Base-by-base conservation (phyloP, 192 early-diverging fungal genomes). In the Radiomyces spectabilis region DNA sequence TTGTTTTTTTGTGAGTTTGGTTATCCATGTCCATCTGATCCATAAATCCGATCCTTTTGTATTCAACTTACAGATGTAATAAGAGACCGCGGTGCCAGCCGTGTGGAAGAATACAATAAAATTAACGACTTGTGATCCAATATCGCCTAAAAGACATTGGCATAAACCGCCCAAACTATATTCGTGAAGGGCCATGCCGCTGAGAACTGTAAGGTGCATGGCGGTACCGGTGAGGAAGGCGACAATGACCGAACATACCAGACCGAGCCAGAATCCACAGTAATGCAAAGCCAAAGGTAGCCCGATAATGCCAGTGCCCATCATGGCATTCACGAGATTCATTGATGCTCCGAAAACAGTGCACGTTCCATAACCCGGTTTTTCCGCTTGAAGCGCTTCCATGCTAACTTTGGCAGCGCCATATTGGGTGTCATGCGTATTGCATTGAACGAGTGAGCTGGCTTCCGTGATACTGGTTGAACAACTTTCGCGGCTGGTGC, bases 281-380 rank as follows among this genome's bases (percentile, higher is more conserved):
- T 75, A 73, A 38, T 69, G 70, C 43, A 85, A 66, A 6, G 83
- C 79, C 43, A 80, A 78, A 10, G 83, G 76, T 16, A 85, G 67
- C 7, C 78, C 83, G 6, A 85, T 70, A 26, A 85, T 78, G n/a
- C 83, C 83, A 3, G 80, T 78, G 12, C 83, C 83, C 55, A 83
- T 76, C n/a, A 79, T 78, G 1, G 81, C 79, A 56, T 85, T 85
- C 24, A 83, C 71, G 45, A 85, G 68, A 57, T 80, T 83, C 61
- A 80, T 68, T 26, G 76, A 50, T 16, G 64, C 51, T 31, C 57
- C 62, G 15, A 50, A 27, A 24, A 71, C 30, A 8, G 63, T 46
- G 19, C 57, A 55, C 1, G 52, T 57, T 29, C 68, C 68, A 31
- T 58, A 45, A 32, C 63, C 68, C 18, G 54, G 62, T 12, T 45